These are phyloP conservation scores for Collybiopsis confluens DNA, from an alignment of 768 basidiomycete genomes.

Conservation along the genomic window DNA sequence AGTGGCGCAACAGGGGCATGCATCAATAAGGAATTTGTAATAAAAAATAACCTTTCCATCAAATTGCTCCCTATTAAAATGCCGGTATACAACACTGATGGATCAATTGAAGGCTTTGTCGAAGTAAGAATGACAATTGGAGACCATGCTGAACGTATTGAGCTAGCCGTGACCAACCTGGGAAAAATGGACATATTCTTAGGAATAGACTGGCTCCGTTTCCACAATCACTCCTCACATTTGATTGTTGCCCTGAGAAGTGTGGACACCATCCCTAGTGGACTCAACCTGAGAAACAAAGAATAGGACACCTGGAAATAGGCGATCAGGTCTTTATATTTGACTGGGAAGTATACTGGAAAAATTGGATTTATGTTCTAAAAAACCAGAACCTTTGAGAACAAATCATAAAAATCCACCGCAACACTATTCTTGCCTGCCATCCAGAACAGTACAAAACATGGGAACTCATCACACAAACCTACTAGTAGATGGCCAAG, in stretches of 20 bases:
- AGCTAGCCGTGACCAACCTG: neutral
- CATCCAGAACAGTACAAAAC: too few species aligned
- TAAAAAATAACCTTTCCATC: neutral
- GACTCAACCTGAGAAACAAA: neutral
- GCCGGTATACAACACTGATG: neutral
- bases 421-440: too few species aligned
- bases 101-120: neutral
- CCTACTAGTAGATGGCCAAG: too few species aligned
- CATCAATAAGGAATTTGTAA: too few species aligned
- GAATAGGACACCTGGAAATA: too few species aligned
- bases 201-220: slow-evolving; percentile 5
- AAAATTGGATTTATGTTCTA: too few species aligned
- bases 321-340: too few species aligned
- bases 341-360: too few species aligned
- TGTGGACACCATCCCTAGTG: neutral
- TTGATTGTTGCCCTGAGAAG: slow-evolving; percentile 2
- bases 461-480: too few species aligned
- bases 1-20: too few species aligned
- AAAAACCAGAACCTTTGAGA: too few species aligned
- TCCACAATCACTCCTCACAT: neutral
- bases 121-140: neutral
- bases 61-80: neutral
- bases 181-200: slow-evolving; percentile 9
- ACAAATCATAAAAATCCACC: too few species aligned
- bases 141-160: slow-evolving; percentile 1